Conservation (phyloP, 2,329 filamentous ascomycete genomes). For the Aspergillaceae sp. region DNA sequence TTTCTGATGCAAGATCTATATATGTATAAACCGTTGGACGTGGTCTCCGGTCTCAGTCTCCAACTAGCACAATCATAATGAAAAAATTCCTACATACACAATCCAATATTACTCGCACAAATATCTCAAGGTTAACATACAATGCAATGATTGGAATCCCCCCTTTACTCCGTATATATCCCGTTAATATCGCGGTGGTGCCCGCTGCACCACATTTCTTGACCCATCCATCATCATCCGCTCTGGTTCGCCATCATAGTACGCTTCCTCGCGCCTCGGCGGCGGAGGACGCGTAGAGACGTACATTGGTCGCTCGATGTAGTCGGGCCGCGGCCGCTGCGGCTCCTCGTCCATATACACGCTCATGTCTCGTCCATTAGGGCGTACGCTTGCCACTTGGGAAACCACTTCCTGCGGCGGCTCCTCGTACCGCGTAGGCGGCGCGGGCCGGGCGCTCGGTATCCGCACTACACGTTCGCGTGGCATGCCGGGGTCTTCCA, state of each 20-base stretch:
- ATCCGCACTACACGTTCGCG: conserved; percentile 50
- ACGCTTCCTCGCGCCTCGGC: conserved; percentile 22
- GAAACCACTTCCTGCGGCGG: conserved; percentile 29
- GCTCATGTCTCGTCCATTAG: conserved; percentile 35
- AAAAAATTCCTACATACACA: no score
- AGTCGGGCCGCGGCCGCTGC: conserved; percentile 38
- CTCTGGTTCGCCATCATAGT: conserved; percentile 29
- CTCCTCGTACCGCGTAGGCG: conserved; percentile 35
- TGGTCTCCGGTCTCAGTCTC: no score
- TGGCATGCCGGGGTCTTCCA: conserved; percentile 59
- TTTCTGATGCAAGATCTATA: conserved; percentile 7
- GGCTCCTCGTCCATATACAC: conserved; percentile 34
- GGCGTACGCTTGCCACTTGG: conserved; percentile 36
- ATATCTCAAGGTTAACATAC: no score
- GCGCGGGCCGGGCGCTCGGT: conserved; percentile 51
- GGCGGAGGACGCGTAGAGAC: conserved; percentile 26
- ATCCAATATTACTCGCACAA: no score
- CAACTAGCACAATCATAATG: no score
- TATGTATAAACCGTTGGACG: background rate
- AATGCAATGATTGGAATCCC: background rate
- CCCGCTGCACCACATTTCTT: conserved; percentile 24
- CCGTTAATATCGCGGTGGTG: conserved; percentile 25
- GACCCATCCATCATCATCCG: conserved; percentile 23
- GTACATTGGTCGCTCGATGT: conserved; percentile 38
- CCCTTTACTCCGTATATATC: background rate